Evolutionary conservation across 257 asterid genomes (phyloP).

Genomic region (Ocimum tenuiflorum): DNA sequence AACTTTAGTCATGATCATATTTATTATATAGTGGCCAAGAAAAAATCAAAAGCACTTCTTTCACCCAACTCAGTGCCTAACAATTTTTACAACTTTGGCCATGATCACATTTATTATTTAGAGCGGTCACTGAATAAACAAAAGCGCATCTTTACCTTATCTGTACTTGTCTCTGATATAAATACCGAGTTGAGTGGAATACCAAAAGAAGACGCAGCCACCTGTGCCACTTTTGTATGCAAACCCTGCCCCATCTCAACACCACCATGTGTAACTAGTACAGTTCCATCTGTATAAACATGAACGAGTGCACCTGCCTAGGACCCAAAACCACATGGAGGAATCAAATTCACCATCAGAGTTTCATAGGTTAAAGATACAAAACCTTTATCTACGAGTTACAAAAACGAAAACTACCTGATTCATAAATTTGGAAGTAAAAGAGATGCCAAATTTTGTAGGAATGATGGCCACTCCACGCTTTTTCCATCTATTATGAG

Average conservation of each 20-base stretch:
- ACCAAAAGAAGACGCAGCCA: slow-evolving; percentile 83
- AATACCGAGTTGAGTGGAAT: slow-evolving; percentile 86
- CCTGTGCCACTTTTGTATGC: slow-evolving; percentile 95
- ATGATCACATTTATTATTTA: neutral
- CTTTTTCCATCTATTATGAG: slow-evolving; percentile 74
- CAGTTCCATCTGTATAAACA: slow-evolving; percentile 96
- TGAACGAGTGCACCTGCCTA: slow-evolving; percentile 99
- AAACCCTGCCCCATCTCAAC: slow-evolving; percentile 99
- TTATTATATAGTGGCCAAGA: neutral
- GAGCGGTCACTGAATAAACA: neutral
- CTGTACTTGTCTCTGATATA: slow-evolving; percentile 95
- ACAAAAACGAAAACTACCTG: slow-evolving; percentile 45
- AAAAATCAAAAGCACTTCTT: neutral
- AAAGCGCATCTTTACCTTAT: slow-evolving; percentile 49
- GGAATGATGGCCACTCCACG: slow-evolving; percentile 85
- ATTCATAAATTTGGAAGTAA: slow-evolving; percentile 82
- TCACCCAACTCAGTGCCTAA: slow-evolving; percentile 22
- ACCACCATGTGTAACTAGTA: slow-evolving; percentile 93
- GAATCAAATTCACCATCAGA: slow-evolving; percentile 6
- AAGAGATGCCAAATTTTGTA: slow-evolving; percentile 90
- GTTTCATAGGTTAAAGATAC: neutral
- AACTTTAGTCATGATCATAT: neutral
- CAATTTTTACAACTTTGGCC: neutral
- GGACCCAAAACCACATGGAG: slow-evolving; percentile 5
- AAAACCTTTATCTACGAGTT: neutral